Evolutionary conservation across 345 rosid species (phyloP), one percentile per base, ranked within the genome.

Genomic region (Moricandia moricandioides): DNA sequence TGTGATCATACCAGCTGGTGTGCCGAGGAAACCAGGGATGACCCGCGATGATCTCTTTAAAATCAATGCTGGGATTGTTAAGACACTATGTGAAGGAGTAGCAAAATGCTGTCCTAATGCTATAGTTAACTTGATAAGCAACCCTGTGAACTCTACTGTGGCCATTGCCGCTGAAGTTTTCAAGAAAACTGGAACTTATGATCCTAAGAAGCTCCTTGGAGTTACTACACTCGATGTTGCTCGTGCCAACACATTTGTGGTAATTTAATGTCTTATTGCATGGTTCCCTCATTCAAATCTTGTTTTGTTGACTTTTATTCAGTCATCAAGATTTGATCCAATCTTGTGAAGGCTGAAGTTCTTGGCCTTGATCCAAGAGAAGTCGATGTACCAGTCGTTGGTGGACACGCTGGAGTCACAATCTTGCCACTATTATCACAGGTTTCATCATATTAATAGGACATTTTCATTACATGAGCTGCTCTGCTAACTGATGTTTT

Each of bases 351-450:
- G 99, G 99, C 97, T 30, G 99, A 95, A 83, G 92, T 92, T 77
- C 83, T 95, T 77, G 98, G 97, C 55, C 91, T 91, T 77, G 96
- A 95, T 84, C 99, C 98, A 30, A 84, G 96, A 82, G 92, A 90
- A 78, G 97, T 92, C 10, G 89, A 88, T 81, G 97, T 91, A 75
- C 99, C 99, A 10, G 99, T 95, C 35, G 94, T 92, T 57, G 99
- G 96, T n/a, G 99, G 99, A 68, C 99, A 95, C 77, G 82, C 98
- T 0, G 98, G 98, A 73, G 93, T 92, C 69, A 92, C 99, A 5
- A 92, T 92, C 34, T 85, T 95, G 86, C 99, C 99, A 60, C 94
- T 95, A 63, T 62, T 92, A 64, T 95, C 99, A 56, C 99, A 92
- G 94, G 98, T 76, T 75, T 62, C 21, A 18, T 62, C 21, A 18